Conservation (phyloP, 2,329 filamentous ascomycete genomes). For the Daldinia eschscholtzii region DNA sequence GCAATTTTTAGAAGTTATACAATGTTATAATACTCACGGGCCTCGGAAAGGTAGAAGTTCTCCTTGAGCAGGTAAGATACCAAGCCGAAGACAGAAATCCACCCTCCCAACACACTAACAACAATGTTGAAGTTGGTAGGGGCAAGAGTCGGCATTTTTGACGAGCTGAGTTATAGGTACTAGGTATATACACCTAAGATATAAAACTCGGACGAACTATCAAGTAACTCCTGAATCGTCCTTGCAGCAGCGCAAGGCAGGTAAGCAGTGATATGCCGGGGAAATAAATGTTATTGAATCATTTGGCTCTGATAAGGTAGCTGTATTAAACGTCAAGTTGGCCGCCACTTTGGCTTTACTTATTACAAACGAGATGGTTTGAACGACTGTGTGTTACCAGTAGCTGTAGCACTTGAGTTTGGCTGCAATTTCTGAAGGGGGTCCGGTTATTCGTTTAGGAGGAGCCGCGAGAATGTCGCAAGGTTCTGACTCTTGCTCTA, state of each 20-base stretch:
- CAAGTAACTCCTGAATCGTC: constrained; percentile 58
- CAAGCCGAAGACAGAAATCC: constrained; percentile 89
- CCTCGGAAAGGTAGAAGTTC: constrained; percentile 90
- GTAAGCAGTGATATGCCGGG: constrained; percentile 49
- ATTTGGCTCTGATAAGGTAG: constrained; percentile 47
- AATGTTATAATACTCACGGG: constrained; percentile 68
- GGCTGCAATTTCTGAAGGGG: constrained; percentile 1
- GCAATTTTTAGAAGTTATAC: not conserved
- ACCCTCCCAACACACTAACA: constrained; percentile 83
- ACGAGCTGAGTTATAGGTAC: not conserved
- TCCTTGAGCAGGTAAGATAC: constrained; percentile 93
- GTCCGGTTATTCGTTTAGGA: not conserved
- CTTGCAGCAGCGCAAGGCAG: constrained; percentile 52
- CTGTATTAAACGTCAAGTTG: constrained; percentile 16
- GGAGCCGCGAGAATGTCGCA: not conserved
- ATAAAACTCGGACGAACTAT: constrained; percentile 24
- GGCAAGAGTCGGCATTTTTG: constrained; percentile 64
- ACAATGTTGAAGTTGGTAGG: constrained; percentile 87
- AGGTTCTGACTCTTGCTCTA: not conserved
- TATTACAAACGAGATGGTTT: constrained; percentile 14
- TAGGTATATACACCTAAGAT: not conserved
- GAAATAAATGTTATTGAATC: constrained; percentile 61
- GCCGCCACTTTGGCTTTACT: constrained; percentile 44
- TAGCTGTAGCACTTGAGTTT: constrained; percentile 5
- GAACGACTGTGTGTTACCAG: constrained; percentile 6